phyloP scores from a whole-genome alignment of 2,329 filamentous ascomycete genomes.

The Fusarium tjaetaba region DNA sequence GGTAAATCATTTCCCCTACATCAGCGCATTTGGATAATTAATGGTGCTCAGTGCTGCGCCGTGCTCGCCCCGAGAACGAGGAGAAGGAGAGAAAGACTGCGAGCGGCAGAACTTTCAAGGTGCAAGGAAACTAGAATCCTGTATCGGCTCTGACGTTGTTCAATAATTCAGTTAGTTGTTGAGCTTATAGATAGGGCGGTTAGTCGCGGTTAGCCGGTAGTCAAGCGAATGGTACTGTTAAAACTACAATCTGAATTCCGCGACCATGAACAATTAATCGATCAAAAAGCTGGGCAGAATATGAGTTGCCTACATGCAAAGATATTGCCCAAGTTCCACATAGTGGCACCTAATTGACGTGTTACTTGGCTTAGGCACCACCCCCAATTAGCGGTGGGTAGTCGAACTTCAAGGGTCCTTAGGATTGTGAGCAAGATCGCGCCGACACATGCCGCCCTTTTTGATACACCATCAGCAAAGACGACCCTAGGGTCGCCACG shows the following conservation, averaged over 20 bases:
- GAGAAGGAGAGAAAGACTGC: constrained; percentile 99
- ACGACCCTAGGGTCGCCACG: constrained; percentile 45
- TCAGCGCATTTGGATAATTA: constrained; percentile 37
- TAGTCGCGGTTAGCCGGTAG: constrained; percentile 22
- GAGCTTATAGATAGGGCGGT: constrained; percentile 12
- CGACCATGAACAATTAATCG: background rate
- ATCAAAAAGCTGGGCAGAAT: background rate
- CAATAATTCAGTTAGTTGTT: constrained; percentile 8
- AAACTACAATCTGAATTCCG: constrained; percentile 27
- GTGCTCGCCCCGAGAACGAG: constrained; percentile 93
- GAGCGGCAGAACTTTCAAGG: constrained; percentile 90
- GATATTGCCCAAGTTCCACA: background rate
- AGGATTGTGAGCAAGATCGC: background rate
- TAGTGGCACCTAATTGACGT: background rate
- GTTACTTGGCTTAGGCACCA: constrained; percentile 39
- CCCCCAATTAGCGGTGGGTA: constrained; percentile 36
- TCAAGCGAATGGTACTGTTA: constrained; percentile 40
- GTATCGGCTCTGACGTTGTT: constrained; percentile 17
- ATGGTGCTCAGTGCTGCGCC: constrained; percentile 78
- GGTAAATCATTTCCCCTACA: constrained; percentile 65
- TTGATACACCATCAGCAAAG: constrained; percentile 26
- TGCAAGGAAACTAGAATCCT: constrained; percentile 50
- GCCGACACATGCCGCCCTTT: constrained; percentile 25
- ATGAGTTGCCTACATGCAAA: background rate
- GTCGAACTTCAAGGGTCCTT: constrained; percentile 27